Percentiles rank a stretch among this genome's conserved stretches.
Conservation (phyloP, 164 flowering plant genomes). For the Santalum album region DNA sequence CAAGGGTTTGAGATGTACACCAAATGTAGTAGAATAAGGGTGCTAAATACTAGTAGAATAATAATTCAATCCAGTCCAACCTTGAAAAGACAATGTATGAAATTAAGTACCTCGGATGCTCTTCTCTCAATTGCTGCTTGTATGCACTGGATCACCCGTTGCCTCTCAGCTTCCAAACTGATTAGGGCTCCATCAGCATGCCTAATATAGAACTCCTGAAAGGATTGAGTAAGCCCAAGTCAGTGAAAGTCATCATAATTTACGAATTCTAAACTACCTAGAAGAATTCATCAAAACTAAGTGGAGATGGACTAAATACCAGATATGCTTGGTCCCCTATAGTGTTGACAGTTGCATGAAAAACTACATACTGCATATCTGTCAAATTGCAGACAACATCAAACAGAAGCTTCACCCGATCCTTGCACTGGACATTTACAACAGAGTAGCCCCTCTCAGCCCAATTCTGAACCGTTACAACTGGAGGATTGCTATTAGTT, state of each 20-base stretch:
- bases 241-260: not conserved
- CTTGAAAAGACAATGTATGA: no score
- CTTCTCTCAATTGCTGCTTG: conserved; percentile 73
- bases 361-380: conserved; percentile 67
- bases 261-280: no score
- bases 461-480: conserved; percentile 52
- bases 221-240: not conserved
- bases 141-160: conserved; percentile 62
- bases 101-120: conserved; percentile 61
- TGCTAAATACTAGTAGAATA: no score
- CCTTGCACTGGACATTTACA: conserved; percentile 55
- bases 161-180: conserved; percentile 66
- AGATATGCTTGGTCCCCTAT: conserved; percentile 33
- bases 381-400: conserved; percentile 69
- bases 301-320: conserved; percentile 39
- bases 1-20: no score
- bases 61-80: no score
- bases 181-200: conserved; percentile 77
- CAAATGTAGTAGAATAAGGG: no score
- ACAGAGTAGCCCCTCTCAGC: conserved; percentile 51
- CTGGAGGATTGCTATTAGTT: conserved; percentile 17
- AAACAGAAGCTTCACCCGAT: conserved; percentile 51
- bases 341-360: conserved; percentile 52
- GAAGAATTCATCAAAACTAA: no score
- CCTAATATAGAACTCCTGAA: conserved; percentile 68